These are phyloP conservation scores for Candida ulmi DNA, from an alignment of 805 yeast species.

Conservation along the genomic window DNA sequence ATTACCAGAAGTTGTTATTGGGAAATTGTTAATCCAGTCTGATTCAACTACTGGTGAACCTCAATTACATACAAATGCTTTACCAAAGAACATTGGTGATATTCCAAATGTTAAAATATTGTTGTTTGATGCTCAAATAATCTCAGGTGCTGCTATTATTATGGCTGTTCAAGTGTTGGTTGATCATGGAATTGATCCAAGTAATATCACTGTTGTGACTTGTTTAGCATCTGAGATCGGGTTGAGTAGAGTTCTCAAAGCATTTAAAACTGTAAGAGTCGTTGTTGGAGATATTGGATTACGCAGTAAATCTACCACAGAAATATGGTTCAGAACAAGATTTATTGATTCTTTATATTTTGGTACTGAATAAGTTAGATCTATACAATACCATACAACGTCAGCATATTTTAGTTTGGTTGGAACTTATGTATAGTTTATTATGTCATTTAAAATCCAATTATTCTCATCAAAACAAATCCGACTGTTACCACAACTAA, in stretches of 20 bases:
- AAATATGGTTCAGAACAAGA: conserved; percentile 59
- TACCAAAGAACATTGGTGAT: conserved; percentile 42
- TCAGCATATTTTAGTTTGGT: too few relatives aligned
- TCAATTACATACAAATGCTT: conserved; percentile 72
- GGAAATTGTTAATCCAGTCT: conserved; percentile 82
- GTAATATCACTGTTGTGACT: conserved; percentile 61
- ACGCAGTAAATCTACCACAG: conserved; percentile 39
- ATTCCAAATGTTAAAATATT: conserved; percentile 39
- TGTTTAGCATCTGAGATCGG: conserved; percentile 80
- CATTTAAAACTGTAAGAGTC: conserved; percentile 56
- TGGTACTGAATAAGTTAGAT: conserved; percentile 60
- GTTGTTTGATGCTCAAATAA: conserved; percentile 80
- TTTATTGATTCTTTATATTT: conserved; percentile 74
- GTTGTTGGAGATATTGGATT: conserved; percentile 64
- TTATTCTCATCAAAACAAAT: conserved; percentile 58
- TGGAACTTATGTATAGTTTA: too few relatives aligned
- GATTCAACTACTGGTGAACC: conserved; percentile 93
- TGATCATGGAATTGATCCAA: conserved; percentile 67
- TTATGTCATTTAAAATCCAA: conserved; percentile 49
- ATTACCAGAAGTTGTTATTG: conserved; percentile 72
- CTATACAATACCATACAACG: too few relatives aligned
- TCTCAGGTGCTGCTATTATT: conserved; percentile 89
- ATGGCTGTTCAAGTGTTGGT: conserved; percentile 88
- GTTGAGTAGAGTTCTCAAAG: conserved; percentile 62
- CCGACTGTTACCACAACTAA: conserved; percentile 73